Evolutionary conservation across 2,329 filamentous ascomycete genomes (phyloP), one percentile per base, ranked within the genome.

Genomic region (Aspergillus tamarii): DNA sequence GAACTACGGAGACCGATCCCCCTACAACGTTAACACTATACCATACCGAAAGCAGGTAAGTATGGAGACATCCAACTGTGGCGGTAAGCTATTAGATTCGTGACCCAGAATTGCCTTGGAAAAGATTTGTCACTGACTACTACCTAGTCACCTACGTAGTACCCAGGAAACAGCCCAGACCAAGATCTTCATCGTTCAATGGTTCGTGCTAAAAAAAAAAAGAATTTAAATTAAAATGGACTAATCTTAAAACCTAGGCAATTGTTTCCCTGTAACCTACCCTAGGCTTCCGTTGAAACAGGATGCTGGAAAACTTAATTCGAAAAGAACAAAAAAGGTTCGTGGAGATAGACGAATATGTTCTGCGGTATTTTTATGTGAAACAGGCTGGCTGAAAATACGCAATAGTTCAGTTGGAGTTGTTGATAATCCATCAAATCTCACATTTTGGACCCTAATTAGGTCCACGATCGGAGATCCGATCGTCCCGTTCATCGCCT

Each of bases 1-100:
- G 52, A 55, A 55, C 32, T 55, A 55, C 52, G 52, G 52, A 55
- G 52, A 55, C 32, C 52, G 32, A 55, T 39, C 52, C 52, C 39
- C 36, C 34, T 55, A 39, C 52, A 39, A 39, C 32, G 34, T 39
- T 39, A 36, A 26, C 32, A 39, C 30, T 21, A 14, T 54, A 54
- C 52, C 36, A 55, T 21, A 39, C 52, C 52, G 32, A 36, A 39
- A 39, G 14, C 26, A 10, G 52, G 8, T 21, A 55, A 55, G 52
- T 34, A 30, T 30, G 28, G 23, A 32, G 14, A n/a, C 14, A 30
- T 36, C 32, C 26, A 53, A 34, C 30, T 12, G 26, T 53, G 50
- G 50, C 50, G 12, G 50, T 28, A 16, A 34, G 19, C 50, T 55
- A 39, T 39, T 39, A 36, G 11, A n/a, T 55, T 39, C 32, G 16